These are phyloP conservation scores for Pyrrhoderma noxium DNA, from an alignment of 1,284 basidiomycete species.

Conservation along the genomic window DNA sequence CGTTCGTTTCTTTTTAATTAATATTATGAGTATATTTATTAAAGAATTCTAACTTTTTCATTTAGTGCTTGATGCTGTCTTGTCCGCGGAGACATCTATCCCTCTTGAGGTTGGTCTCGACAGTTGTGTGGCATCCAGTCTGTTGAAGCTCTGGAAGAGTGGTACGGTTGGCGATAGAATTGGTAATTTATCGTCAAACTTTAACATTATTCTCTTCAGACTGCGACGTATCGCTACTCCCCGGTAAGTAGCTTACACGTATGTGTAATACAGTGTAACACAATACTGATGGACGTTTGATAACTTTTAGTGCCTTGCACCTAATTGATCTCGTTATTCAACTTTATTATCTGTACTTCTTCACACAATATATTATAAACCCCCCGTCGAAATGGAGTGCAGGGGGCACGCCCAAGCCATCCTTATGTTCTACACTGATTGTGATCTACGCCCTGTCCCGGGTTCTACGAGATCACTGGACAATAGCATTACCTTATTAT, in stretches of 20 bases:
- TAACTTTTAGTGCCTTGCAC: constrained; percentile 8
- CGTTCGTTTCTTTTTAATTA: constrained; percentile 2
- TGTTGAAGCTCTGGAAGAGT: constrained; percentile 37
- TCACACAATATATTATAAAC: constrained; percentile 8
- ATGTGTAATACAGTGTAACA: not conserved
- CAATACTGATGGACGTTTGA: not conserved
- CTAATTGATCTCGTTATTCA: constrained; percentile 9
- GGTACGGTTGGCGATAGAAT: constrained; percentile 24
- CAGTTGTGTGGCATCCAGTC: constrained; percentile 34
- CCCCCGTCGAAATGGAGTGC: not conserved
- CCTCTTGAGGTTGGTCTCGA: constrained; percentile 34
- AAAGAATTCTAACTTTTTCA: not conserved
- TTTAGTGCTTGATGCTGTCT: constrained; percentile 8
- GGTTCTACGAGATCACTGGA: constrained; percentile 2
- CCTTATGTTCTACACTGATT: not conserved
- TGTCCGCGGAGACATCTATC: constrained; percentile 28
- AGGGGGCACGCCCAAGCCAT: no score
- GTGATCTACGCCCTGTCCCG: constrained; percentile 13
- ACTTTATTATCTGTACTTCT: constrained; percentile 3
- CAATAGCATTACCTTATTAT: constrained; percentile 25
- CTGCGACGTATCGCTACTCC: constrained; percentile 22
- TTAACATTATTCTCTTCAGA: constrained; percentile 27
- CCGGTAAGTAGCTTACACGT: constrained; percentile 6
- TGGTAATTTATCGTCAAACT: constrained; percentile 21
- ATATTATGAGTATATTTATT: not conserved